phyloP scores from a whole-genome alignment of 441 rosid genomes.

The Mallotus japonicus region DNA sequence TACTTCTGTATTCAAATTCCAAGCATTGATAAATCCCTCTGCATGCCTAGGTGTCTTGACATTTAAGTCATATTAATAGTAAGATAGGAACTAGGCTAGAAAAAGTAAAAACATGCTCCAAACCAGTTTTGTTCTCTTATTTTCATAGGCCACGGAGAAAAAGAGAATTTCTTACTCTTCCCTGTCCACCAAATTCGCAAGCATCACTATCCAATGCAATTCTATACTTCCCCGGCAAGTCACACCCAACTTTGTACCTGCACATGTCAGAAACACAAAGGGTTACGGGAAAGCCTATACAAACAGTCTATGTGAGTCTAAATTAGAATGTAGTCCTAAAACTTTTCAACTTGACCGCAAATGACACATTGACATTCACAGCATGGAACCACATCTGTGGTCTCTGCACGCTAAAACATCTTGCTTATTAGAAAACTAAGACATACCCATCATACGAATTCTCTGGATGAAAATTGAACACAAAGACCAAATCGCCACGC shows the following conservation, averaged over 20 bases:
- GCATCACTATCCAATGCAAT: slow-evolving; percentile 80
- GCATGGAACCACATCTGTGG: slow-evolving; percentile 2
- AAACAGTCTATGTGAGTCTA: neutral
- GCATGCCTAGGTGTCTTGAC: neutral
- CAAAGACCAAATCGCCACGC: slow-evolving; percentile 73
- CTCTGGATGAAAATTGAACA: slow-evolving; percentile 80
- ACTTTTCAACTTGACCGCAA: neutral
- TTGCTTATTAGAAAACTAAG: slow-evolving; percentile 2
- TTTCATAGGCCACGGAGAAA: neutral
- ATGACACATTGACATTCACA: slow-evolving; percentile 11
- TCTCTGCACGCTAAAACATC: neutral
- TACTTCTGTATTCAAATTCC: too few relatives aligned
- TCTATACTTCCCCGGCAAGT: slow-evolving; percentile 78
- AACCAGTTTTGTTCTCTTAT: neutral
- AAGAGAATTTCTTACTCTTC: slow-evolving; percentile 55
- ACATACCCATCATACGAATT: slow-evolving; percentile 69
- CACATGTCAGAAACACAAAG: slow-evolving; percentile 26
- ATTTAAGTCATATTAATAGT: neutral
- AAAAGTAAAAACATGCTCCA: neutral
- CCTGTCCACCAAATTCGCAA: slow-evolving; percentile 66
- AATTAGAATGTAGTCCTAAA: slow-evolving; percentile 2
- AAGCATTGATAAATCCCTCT: neutral
- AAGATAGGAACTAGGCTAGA: neutral
- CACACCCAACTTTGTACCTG: slow-evolving; percentile 82
- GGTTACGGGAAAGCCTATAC: slow-evolving; percentile 11